phyloP scores from a whole-genome alignment of 371 early-diverging fungal species.

The Apophysomyces variabilis region DNA sequence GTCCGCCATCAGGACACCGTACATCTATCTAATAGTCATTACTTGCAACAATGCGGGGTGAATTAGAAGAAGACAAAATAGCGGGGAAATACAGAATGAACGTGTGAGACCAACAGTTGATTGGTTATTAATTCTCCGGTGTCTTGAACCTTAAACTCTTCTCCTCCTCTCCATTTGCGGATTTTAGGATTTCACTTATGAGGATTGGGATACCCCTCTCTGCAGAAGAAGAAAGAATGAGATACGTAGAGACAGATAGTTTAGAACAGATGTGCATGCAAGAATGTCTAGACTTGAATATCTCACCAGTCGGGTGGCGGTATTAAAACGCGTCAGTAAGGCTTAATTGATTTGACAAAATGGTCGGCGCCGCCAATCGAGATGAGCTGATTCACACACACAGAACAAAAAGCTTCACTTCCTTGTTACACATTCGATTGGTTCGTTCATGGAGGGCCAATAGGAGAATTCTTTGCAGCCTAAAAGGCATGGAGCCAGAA shows the following conservation, averaged over 20 bases:
- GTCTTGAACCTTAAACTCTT: constrained; percentile 7
- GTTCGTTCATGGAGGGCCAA: constrained; percentile 4
- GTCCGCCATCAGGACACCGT: too few species aligned
- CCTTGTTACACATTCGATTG: background rate
- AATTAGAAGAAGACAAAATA: background rate
- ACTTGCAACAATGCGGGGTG: background rate
- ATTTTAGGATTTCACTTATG: too few species aligned
- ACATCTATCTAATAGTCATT: background rate
- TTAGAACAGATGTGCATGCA: too few species aligned
- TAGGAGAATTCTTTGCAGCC: background rate
- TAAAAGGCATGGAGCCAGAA: background rate
- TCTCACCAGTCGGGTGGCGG: too few species aligned
- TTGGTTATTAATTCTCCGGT: constrained; percentile 7
- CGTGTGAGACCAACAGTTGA: constrained; percentile 7
- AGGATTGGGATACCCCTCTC: background rate
- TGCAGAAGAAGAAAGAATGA: background rate
- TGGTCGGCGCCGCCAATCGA: too few species aligned
- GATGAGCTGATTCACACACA: background rate
- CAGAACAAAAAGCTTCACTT: background rate
- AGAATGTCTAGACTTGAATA: too few species aligned
- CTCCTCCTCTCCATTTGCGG: too few species aligned
- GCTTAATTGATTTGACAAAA: too few species aligned
- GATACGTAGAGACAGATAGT: background rate
- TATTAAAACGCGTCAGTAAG: too few species aligned
- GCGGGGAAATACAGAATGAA: background rate